These are phyloP conservation scores for Beauveria scarabaeidicola DNA, from an alignment of 2,329 filamentous ascomycete genomes.

Conservation along the genomic window DNA sequence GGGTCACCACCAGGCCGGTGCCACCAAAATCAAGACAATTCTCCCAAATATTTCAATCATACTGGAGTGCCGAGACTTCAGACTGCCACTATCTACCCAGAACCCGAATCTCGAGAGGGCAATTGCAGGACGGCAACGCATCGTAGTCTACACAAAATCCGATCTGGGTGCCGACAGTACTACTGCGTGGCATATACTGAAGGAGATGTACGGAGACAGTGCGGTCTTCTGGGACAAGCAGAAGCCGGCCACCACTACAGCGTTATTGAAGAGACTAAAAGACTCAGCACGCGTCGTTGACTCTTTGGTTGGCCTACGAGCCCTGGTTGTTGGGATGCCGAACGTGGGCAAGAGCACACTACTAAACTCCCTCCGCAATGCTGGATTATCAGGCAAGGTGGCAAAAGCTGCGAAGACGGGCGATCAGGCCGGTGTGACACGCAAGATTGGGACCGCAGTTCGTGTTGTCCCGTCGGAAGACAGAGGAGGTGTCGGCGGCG, in stretches of 20 bases:
- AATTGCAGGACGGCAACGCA: slow-evolving; percentile 61
- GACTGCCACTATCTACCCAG: slow-evolving; percentile 78
- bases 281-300: slow-evolving; percentile 27
- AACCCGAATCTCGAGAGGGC: slow-evolving; percentile 83
- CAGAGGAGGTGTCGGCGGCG: slow-evolving; percentile 39
- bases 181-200: slow-evolving; percentile 20
- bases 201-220: slow-evolving; percentile 25
- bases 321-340: slow-evolving; percentile 92
- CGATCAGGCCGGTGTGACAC: slow-evolving; percentile 79
- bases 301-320: slow-evolving; percentile 70
- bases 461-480: slow-evolving; percentile 53
- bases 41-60: slow-evolving; percentile 78
- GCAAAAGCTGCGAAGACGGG: slow-evolving; percentile 73
- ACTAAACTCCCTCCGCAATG: slow-evolving; percentile 73
- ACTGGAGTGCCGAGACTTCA: slow-evolving; percentile 89
- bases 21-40: slow-evolving; percentile 72
- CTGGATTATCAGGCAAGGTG: slow-evolving; percentile 42
- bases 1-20: slow-evolving; percentile 79
- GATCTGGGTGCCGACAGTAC: slow-evolving; percentile 53
- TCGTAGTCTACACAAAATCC: slow-evolving; percentile 86
- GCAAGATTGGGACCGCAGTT: slow-evolving; percentile 74
- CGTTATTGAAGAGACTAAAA: slow-evolving; percentile 31
- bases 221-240: slow-evolving; percentile 38
- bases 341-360: slow-evolving; percentile 94
- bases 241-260: slow-evolving; percentile 23